Evolutionary conservation across 1,139 yeast genomes (phyloP), one percentile per base, ranked within the genome.

Genomic region (Suhomyces maxii): DNA sequence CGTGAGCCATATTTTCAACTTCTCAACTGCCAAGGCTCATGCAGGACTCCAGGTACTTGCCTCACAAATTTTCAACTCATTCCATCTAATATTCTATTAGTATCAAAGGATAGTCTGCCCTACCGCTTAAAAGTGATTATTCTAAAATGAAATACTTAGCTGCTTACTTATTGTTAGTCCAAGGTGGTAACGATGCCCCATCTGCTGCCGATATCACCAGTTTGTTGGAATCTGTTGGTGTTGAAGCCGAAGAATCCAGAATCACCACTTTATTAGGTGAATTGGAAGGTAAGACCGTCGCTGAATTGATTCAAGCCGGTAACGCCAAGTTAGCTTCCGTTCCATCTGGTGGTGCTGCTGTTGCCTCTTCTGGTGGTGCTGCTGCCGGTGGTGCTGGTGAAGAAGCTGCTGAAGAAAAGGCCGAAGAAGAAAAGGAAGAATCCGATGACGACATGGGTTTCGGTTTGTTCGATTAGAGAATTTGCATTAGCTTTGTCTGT

Each of bases 81-180:
- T 28, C 40, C 31, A 30, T 35, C 38, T 12, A 26, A 26, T 12
- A 32, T 37, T 34, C 40, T 57, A 60, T 35, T 35, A 35, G 31
- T 36, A 59, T 58, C 68, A 78, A 77, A 72, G 83, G 77, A 79
- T 79, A 77, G 83, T 79, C 83, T 72, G 83, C 83, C 65, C 53
- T 53, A 52, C 63, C 66, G 83, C 83, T 79, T 79, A 79, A 79
- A 75, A 61, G 72, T 73, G 83, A 79, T 78, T 79, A 77, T 78
- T 77, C 79, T 76, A 64, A 69, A 77, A 82, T 86, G 95, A 86
- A 85, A 83, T 86, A 86, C 82, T 81, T 86, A 77, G 93, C 95
- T 78, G 91, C 95, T 77, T 86, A 86, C 82, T 82, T 86, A 75
- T 82, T 86, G 76, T 83, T 86, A 75, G 86, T 82, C 76, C 87